Conservation (phyloP, 164 flowering plant genomes). For the Tetracentron sinense region DNA sequence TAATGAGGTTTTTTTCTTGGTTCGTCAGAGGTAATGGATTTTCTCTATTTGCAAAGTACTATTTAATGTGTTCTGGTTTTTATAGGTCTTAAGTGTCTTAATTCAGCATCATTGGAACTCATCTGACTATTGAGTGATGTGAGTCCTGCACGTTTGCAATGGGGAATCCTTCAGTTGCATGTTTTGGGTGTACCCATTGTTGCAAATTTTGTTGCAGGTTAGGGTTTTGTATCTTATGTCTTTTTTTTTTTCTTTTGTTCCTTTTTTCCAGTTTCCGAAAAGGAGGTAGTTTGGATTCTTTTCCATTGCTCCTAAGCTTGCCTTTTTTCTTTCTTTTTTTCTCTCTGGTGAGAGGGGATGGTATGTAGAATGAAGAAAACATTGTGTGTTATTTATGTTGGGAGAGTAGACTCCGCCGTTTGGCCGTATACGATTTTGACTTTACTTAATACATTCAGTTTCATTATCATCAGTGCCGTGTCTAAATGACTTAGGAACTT, state of each 20-base stretch:
- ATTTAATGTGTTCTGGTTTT: constrained; percentile 8
- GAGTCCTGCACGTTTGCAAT: constrained; percentile 16
- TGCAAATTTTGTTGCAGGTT: constrained; percentile 23
- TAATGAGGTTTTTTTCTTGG: constrained; percentile 20
- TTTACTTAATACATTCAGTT: no score
- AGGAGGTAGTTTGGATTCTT: constrained; percentile 7
- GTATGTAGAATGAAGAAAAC: neutral
- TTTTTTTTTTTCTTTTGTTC: no score
- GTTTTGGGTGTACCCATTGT: neutral
- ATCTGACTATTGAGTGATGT: constrained; percentile 11
- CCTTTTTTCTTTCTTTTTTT: no score
- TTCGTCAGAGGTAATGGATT: constrained; percentile 6
- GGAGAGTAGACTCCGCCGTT: neutral
- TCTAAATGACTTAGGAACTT: no score
- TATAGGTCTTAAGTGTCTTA: constrained; percentile 5
- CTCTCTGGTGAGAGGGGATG: neutral
- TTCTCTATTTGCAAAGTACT: constrained; percentile 16
- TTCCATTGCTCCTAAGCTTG: neutral
- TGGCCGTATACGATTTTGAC: no score
- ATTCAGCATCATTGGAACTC: constrained; percentile 9
- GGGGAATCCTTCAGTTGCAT: neutral
- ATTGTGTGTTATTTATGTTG: neutral
- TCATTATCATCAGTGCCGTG: no score
- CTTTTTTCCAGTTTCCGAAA: no score
- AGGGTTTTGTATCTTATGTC: constrained; percentile 14